These are phyloP conservation scores for Bromus sterilis DNA, from an alignment of 176 grass and related monocot genomes.

Conservation along the genomic window DNA sequence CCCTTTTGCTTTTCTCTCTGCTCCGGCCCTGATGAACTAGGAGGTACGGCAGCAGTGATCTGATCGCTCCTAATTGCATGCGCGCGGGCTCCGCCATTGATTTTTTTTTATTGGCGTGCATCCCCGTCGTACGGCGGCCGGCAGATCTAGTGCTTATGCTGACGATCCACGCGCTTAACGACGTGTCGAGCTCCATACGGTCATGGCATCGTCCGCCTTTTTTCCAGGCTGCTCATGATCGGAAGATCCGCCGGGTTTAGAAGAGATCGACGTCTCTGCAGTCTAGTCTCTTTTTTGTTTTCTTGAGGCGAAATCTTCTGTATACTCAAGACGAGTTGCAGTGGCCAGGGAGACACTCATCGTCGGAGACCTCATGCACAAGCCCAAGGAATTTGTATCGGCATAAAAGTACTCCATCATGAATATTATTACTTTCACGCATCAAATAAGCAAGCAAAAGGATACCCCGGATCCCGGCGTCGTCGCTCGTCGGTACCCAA, in stretches of 20 bases:
- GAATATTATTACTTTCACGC: too few species aligned
- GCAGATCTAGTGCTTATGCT: neutral
- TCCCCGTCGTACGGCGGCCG: neutral
- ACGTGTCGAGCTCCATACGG: constrained; percentile 2
- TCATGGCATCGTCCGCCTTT: neutral
- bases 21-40: neutral
- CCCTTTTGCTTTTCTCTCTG: neutral
- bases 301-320: neutral
- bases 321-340: neutral
- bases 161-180: neutral
- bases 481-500: too few species aligned
- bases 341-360: neutral
- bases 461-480: too few species aligned
- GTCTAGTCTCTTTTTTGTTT: too few species aligned
- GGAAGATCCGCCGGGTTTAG: neutral
- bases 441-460: too few species aligned
- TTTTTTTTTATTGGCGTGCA: neutral
- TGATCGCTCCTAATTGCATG: neutral
- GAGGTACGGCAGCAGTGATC: neutral
- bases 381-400: too few species aligned
- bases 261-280: too few species aligned
- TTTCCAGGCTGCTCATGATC: neutral
- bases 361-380: neutral
- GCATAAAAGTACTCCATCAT: too few species aligned
- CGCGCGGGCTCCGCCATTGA: neutral